Percentiles rank a stretch among this genome's conserved stretches.
phyloP scores from a whole-genome alignment of 352 stramenopile species.

The Phytophthora pinifolia region DNA sequence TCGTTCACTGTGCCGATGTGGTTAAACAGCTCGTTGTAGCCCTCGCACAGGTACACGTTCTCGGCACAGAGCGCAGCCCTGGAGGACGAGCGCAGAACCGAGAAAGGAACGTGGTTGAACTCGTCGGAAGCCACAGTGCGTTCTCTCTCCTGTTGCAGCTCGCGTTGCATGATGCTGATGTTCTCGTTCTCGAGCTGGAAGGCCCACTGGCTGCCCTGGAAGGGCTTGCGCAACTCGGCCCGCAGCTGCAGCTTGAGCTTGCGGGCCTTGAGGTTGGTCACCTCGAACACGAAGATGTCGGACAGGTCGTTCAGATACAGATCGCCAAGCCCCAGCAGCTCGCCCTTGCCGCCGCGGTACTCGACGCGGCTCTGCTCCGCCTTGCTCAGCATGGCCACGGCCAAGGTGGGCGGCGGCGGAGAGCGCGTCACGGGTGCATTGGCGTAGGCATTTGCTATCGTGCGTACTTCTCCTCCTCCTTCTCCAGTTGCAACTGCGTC shows the following conservation, averaged over 20 bases:
- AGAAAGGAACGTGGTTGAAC: conserved; percentile 77
- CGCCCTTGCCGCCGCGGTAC: conserved; percentile 49
- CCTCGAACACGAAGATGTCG: conserved; percentile 80
- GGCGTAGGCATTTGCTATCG: no score
- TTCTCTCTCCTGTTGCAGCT: conserved; percentile 37
- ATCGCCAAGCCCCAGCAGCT: conserved; percentile 69
- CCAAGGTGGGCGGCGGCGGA: conserved; percentile 35
- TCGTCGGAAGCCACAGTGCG: conserved; percentile 40
- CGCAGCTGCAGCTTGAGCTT: conserved; percentile 64
- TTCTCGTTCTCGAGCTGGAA: conserved; percentile 92
- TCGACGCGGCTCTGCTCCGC: conserved; percentile 49
- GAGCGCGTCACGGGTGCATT: neutral
- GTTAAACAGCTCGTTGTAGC: conserved; percentile 91
- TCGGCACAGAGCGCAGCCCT: conserved; percentile 69
- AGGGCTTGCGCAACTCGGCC: conserved; percentile 80
- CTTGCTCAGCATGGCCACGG: conserved; percentile 67
- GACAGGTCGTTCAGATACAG: conserved; percentile 89
- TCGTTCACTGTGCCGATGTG: conserved; percentile 74
- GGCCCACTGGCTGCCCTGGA: conserved; percentile 68
- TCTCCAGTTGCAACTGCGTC: conserved; percentile 3
- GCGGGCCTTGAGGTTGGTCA: conserved; percentile 62
- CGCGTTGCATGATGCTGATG: conserved; percentile 52
- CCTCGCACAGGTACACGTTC: conserved; percentile 82
- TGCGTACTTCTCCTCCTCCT: conserved; percentile 1
- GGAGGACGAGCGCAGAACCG: conserved; percentile 66